Evolutionary conservation across 768 basidiomycete genomes (phyloP), one percentile per base, ranked within the genome.

Genomic region (Pleurotus platypus): DNA sequence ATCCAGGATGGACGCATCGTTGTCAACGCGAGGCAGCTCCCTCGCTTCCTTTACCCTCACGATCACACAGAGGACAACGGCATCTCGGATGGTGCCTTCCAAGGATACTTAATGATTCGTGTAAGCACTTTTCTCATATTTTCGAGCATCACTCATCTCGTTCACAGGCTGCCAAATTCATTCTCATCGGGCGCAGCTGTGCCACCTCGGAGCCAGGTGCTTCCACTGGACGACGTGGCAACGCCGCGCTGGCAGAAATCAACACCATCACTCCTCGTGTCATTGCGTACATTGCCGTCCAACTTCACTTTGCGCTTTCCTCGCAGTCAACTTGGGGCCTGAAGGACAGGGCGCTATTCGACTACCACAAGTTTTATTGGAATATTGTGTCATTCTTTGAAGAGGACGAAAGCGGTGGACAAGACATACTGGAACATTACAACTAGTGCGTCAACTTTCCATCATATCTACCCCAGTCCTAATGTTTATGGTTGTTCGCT

Each of bases 231-330:
- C 51, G 54, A 20, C 11, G 48, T 13, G 64, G 64, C 1, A 64
- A 61, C 56, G 64, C 63, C 9, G 58, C 60, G 0, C 40, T 62
- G 11, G 47, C 57, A 4, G 54, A 61, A 4, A 30, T 64, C 8
- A 57, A 50, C 4, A 12, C 22, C 11, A 58, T 65, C 20, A 66
- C 46, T 20, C 53, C 62, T 12, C 49, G 49, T 11, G 37, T 56
- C 5, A 55, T 68, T 26, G 63, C 63, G 5, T 67, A 67, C 45
- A 18, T 57, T 5, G 67, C 60, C 3, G 50, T 61, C 9, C 66
- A 65, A 60, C 63, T 65, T 53, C 15, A 57, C 30, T 11, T 13
- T 46, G 7, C 42, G 11, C 42, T 43, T 7, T 55, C 12, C 55
- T 50, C 8, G 18, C 55, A 6, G 9, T 15, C 3, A 39, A 55